These are phyloP conservation scores for Coemansia guatemalensis DNA, from an alignment of 192 early-diverging fungal genomes.

Conservation along the genomic window DNA sequence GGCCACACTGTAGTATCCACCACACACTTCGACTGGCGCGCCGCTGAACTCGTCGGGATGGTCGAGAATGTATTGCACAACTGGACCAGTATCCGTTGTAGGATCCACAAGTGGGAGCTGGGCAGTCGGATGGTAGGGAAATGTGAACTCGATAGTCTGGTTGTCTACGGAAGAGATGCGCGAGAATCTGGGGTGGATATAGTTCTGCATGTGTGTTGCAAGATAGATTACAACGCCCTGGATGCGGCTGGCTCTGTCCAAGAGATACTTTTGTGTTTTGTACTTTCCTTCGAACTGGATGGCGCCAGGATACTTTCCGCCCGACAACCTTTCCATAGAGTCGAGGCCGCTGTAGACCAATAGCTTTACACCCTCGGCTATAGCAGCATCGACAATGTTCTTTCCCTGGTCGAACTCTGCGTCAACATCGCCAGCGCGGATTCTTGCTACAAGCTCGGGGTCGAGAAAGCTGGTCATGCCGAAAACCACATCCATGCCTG, in stretches of 20 bases:
- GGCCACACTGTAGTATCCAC: slow-evolving; percentile 18
- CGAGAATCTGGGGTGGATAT: slow-evolving; percentile 4
- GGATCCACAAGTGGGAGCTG: slow-evolving; percentile 35
- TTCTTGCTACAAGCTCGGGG: neutral
- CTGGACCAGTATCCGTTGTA: slow-evolving; percentile 13
- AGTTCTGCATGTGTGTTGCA: slow-evolving; percentile 37
- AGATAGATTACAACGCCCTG: slow-evolving; percentile 17
- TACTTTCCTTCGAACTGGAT: slow-evolving; percentile 33
- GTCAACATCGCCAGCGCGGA: slow-evolving; percentile 10
- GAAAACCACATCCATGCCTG: slow-evolving; percentile 22
- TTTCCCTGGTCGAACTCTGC: slow-evolving; percentile 41
- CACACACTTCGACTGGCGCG: slow-evolving; percentile 12
- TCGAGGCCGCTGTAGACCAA: slow-evolving; percentile 30
- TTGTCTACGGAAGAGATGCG: slow-evolving; percentile 29
- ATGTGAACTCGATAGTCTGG: slow-evolving; percentile 24
- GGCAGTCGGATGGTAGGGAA: slow-evolving; percentile 17
- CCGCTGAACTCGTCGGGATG: slow-evolving; percentile 12
- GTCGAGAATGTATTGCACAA: slow-evolving; percentile 10
- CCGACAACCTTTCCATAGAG: slow-evolving; percentile 23
- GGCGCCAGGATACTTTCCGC: slow-evolving; percentile 24
- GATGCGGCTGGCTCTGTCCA: slow-evolving; percentile 16
- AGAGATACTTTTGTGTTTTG: slow-evolving; percentile 29
- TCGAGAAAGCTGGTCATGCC: slow-evolving; percentile 29
- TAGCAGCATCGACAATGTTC: slow-evolving; percentile 34
- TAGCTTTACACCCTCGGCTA: slow-evolving; percentile 10